Evolutionary conservation across 345 rosid species (phyloP).

Genomic region (Hypericum androsaemum): DNA sequence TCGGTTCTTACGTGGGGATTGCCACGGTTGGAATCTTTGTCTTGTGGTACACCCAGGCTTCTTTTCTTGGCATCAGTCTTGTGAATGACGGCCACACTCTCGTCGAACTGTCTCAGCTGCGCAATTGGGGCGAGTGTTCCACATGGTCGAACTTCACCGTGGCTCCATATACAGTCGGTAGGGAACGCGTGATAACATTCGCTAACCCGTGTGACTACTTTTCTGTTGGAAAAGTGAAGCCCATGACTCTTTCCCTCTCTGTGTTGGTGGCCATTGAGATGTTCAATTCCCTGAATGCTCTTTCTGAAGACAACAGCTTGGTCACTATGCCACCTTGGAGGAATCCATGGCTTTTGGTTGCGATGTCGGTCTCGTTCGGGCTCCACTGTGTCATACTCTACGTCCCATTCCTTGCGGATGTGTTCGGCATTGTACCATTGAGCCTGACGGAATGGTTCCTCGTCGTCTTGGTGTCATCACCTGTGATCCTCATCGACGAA

Average conservation of each 20-base stretch:
- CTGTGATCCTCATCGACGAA: constrained; percentile 79
- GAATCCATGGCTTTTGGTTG: constrained; percentile 84
- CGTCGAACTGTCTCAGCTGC: constrained; percentile 57
- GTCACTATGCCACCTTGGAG: constrained; percentile 82
- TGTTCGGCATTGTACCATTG: constrained; percentile 74
- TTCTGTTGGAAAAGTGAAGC: constrained; percentile 70
- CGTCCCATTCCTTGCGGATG: constrained; percentile 64
- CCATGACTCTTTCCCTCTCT: constrained; percentile 79
- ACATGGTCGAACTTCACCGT: constrained; percentile 74
- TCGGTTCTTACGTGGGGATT: constrained; percentile 85
- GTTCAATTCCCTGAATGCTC: constrained; percentile 85
- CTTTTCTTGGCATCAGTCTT: constrained; percentile 65
- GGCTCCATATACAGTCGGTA: constrained; percentile 43
- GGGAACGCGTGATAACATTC: constrained; percentile 41
- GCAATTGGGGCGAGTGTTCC: constrained; percentile 66
- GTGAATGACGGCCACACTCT: constrained; percentile 70
- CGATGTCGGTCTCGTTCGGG: constrained; percentile 74
- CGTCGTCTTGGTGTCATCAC: constrained; percentile 66
- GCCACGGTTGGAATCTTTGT: constrained; percentile 88
- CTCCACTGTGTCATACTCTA: constrained; percentile 81
- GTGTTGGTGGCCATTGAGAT: constrained; percentile 83
- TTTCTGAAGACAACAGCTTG: constrained; percentile 81
- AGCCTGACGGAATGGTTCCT: constrained; percentile 63
- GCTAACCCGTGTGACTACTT: constrained; percentile 80
- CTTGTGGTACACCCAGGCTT: constrained; percentile 78